These are phyloP conservation scores for Amanita fuliginea DNA, from an alignment of 768 basidiomycete species.

Conservation along the genomic window DNA sequence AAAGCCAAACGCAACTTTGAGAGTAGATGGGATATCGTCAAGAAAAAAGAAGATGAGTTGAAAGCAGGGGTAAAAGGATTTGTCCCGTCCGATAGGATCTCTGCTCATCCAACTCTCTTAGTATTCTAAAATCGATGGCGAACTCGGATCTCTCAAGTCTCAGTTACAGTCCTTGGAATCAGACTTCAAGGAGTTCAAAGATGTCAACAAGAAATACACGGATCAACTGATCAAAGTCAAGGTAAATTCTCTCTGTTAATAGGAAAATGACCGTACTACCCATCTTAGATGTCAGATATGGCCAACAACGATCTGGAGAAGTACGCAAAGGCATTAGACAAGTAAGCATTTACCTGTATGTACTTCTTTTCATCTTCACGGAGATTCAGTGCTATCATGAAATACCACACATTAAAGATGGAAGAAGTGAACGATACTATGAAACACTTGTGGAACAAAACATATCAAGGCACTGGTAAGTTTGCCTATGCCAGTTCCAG, in stretches of 20 bases:
- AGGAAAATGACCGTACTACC: neutral
- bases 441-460: conserved; percentile 96
- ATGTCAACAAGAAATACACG: conserved; percentile 76
- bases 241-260: conserved; percentile 28
- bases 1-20: conserved; percentile 81
- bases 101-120: conserved; percentile 17
- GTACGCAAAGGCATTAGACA: conserved; percentile 94
- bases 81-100: neutral
- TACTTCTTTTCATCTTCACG: conserved; percentile 2
- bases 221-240: conserved; percentile 93
- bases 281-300: conserved; percentile 84
- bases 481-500: neutral
- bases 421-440: conserved; percentile 98
- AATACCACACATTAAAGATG: conserved; percentile 96
- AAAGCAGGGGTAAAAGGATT: conserved; percentile 46
- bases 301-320: conserved; percentile 96
- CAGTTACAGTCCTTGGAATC: conserved; percentile 54
- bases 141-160: conserved; percentile 61
- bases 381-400: conserved; percentile 84
- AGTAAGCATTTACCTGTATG: conserved; percentile 36
- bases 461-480: conserved; percentile 94
- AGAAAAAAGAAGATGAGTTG: conserved; percentile 61
- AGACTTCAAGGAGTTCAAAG: conserved; percentile 79
- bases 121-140: conserved; percentile 77
- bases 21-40: conserved; percentile 61